Base-by-base conservation (phyloP, 257 asterid species). In the Fraxinus pennsylvanica region DNA sequence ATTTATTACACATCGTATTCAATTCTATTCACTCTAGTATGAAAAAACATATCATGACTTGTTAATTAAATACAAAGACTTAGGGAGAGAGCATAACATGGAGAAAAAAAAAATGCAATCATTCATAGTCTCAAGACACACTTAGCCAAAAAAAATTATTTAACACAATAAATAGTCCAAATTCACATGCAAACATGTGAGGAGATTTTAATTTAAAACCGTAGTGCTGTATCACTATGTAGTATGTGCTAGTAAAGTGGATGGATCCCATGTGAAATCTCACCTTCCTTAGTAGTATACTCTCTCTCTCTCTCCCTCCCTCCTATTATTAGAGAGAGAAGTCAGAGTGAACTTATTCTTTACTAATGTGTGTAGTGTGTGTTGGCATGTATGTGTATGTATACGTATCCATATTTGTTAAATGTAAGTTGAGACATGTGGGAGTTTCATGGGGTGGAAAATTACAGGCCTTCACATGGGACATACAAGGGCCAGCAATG, bases 221-320 rank as follows among this genome's bases (percentile, higher is more conserved):
- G 27, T 68, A 81, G 86, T 76, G 80, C 79, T 63, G 78, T 68
- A 72, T 76, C 86, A 82, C 84, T 80, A 73, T 65, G 73, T 52
- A 67, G 36, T 54, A 27, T 27, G 30, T 8, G 65, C 22, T 57
- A 32, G 68, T 59, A 33, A 80, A 78, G 88, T 80, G 74, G 82
- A 81, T 85, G 88, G 86, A 84, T 71, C 79, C 86, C 94, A 89
- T 88, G 96, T 91, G 94, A 86, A 76, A 38, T 69, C 17, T 76
- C 86, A 74, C 68, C 88, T 83, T 78, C 87, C 83, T 73, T 25
- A 35, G 41, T 17, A 47, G 9, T 61, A 61, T 19, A 72, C 79
- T 65, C 29, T 43, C 77, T 50, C 47, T 50, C 12, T 30, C 45
- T 9, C 45, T 39, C 12, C 1, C 2, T 36, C 59, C 76, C 19